Conservation (phyloP, 352 stramenopile species). For the Nothophytophthora sp. region DNA sequence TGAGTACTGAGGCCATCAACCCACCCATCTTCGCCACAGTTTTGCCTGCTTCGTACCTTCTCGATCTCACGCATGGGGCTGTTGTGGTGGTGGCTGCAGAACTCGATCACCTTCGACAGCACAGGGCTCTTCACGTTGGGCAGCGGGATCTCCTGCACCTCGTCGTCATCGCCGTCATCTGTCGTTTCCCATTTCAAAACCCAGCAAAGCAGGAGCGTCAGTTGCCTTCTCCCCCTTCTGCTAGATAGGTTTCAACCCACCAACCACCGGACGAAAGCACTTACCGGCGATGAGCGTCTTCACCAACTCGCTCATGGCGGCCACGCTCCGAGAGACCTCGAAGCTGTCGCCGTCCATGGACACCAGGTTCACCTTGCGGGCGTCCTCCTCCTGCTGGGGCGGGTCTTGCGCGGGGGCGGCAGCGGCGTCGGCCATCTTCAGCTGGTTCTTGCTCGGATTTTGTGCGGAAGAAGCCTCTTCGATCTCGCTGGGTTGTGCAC, state of each 20-base stretch:
- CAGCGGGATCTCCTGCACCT: conserved; percentile 52
- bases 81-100: conserved; percentile 56
- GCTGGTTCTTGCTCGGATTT: conserved; percentile 4
- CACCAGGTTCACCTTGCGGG: conserved; percentile 56
- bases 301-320: conserved; percentile 47
- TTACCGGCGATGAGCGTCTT: conserved; percentile 55
- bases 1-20: too few relatives aligned
- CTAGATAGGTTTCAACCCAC: too few relatives aligned
- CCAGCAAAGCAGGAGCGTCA: too few relatives aligned
- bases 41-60: too few relatives aligned
- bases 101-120: conserved; percentile 60
- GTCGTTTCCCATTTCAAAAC: too few relatives aligned
- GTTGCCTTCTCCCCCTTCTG: too few relatives aligned
- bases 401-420: background rate
- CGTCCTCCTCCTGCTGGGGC: background rate
- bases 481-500: too few relatives aligned
- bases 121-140: conserved; percentile 57
- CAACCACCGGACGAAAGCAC: too few relatives aligned
- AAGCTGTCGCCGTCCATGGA: conserved; percentile 63
- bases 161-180: conserved; percentile 25
- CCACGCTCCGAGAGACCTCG: conserved; percentile 38
- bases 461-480: conserved; percentile 23
- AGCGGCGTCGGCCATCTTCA: too few relatives aligned
- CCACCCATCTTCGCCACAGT: too few relatives aligned
- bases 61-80: conserved; percentile 61